Evolutionary conservation across 192 early-diverging fungal genomes (phyloP), one percentile per base, ranked within the genome.

Genomic region (Lobosporangium transversale): DNA sequence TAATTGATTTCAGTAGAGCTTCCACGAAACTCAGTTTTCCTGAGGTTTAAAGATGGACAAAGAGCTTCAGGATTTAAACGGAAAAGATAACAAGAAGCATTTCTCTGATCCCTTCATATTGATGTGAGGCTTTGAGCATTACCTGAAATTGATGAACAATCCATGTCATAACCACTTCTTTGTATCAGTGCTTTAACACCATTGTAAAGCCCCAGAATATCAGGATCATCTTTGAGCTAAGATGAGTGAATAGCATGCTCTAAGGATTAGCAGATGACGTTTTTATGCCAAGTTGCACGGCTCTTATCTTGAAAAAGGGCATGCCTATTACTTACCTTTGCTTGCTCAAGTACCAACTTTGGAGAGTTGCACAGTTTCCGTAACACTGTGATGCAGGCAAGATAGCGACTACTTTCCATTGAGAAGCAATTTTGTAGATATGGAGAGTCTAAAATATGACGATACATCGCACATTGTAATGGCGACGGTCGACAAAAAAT

Each of bases 401-500:
- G 66, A 43, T 83, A 70, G 8, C 79, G 74, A 23, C 66, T 63
- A 1, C 68, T 57, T 21, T 82, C 68, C 71, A 59, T 62, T 0
- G 69, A 76, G 21, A 76, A 68, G 29, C 68, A 66, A 24, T 60
- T 61, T 40, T 70, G 45, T 6, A 73, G 26, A 43, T 31, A 57
- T 35, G 59, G 51, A 14, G 78, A 70, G 37, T 49, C 66, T 9
- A 80, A 21, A 47, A 79, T 59, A 35, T 60, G 53, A 24, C 58
- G 63, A 36, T 85, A 85, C 3, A 81, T 52, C n/a, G 44, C 40
- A 14, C 37, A n/a, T 48, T 89, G 88, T 37, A 85, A 11, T 20
- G 23, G 31, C 0, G 84, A 79, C 0, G 85, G 85, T 15, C 63
- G 52, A 35, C 81, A 83, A 78, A 90, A 88, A 2, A 91, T 49